Base-by-base conservation (phyloP, 176 grass and related monocot genomes). In the Musa acuminata region DNA sequence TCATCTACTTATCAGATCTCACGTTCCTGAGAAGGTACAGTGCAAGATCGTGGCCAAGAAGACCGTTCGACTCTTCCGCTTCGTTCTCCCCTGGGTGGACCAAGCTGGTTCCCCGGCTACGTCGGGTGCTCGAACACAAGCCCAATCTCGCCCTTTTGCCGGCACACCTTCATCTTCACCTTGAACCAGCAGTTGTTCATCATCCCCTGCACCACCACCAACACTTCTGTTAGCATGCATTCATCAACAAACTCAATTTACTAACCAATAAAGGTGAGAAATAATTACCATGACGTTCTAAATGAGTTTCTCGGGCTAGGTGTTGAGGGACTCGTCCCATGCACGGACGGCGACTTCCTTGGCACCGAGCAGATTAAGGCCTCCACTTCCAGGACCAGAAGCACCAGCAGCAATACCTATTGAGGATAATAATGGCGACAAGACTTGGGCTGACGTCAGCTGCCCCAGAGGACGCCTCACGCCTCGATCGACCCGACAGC, bases 171-270 rank as follows among this genome's bases (percentile, higher is more conserved):
- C 3, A 22, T 25, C 81, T 83, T 92, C 20, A 97, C 87, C 51
- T 70, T 67, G 82, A 97, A 97, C 93, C 93, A 97, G 80, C 85
- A 93, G 76, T 97, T 97, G 79, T 84, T 97, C 93, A 97, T 93
- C 93, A 97, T 97, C 13, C 93, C 93, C 92, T 96, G 85, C 69
- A 74, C 19, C 55, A 26, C 26, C 11, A 1, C 25, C 25, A 26
- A 0, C 25, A 26, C 22, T 60, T 49, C 79, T 86, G 89, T 89
- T 86, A 96, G 78, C 84, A 89, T 81, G 92, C 89, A 74, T 80
- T 96, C 89, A 96, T 96, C 89, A 87, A 87, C 9, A 87, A 43
- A 27, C 3, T 26, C 13, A 20, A 19, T 8, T 26, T 26, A 26
- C 25, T 26, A 26, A 26, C 1, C 25, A 26, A 26, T 1, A 26